Evolutionary conservation across 2,329 filamentous ascomycete genomes (phyloP).

Genomic region (Epichloe bromicola): DNA sequence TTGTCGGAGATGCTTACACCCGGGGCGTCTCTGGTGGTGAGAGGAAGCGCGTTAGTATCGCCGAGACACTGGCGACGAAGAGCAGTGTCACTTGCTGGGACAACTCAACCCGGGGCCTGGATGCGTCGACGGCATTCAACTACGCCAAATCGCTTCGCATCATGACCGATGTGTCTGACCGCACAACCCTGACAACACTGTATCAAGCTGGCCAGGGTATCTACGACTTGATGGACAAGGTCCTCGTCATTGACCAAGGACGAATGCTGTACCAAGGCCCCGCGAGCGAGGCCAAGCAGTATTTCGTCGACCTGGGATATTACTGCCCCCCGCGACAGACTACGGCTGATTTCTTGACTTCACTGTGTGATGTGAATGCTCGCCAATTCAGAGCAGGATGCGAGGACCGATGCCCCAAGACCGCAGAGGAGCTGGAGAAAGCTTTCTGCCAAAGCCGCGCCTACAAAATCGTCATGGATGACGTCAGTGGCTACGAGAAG

Average conservation of each 20-base stretch:
- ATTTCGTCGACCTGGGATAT: conserved; percentile 41
- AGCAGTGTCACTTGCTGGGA: conserved; percentile 67
- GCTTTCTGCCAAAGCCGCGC: conserved; percentile 27
- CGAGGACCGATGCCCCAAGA: conserved; percentile 33
- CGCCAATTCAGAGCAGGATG: conserved; percentile 2
- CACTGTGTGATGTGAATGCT: conserved; percentile 18
- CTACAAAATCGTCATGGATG: conserved; percentile 31
- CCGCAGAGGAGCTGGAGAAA: conserved; percentile 26
- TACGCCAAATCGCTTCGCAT: conserved; percentile 57
- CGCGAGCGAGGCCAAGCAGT: conserved; percentile 41
- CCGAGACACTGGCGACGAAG: conserved; percentile 63
- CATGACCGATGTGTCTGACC: conserved; percentile 56
- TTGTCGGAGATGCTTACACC: conserved; percentile 59
- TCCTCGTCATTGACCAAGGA: conserved; percentile 52
- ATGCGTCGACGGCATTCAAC: conserved; percentile 66
- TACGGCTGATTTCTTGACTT: conserved; percentile 48
- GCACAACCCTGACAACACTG: conserved; percentile 17
- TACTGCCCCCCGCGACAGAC: conserved; percentile 49
- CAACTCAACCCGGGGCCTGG: conserved; percentile 67
- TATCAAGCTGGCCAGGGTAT: conserved; percentile 14
- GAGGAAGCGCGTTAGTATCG: conserved; percentile 67
- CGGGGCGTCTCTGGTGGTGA: conserved; percentile 71
- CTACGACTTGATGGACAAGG: conserved; percentile 41
- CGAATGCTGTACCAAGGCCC: conserved; percentile 54
- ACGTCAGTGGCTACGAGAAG: conserved; percentile 54